Percentiles rank a stretch among this genome's conserved stretches.
phyloP scores from a whole-genome alignment of 1,284 basidiomycete genomes.

The Coriolopsis trogii region DNA sequence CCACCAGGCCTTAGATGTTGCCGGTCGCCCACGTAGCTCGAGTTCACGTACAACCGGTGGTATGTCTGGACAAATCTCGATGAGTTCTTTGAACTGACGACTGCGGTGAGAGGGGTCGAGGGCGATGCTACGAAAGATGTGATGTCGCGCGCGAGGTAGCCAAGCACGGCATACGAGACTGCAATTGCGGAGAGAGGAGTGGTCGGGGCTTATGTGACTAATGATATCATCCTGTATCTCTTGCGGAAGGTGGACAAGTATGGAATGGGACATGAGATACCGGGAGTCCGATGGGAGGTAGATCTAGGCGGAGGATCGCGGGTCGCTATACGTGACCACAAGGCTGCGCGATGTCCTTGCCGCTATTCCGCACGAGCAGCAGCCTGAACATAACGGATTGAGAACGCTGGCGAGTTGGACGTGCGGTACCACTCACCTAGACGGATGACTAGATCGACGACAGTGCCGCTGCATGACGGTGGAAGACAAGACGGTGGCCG shows the following conservation, averaged over 20 bases:
- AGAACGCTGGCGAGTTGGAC: too few relatives aligned
- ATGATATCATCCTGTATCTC: constrained; percentile 39
- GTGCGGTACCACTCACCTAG: too few relatives aligned
- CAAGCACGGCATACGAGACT: constrained; percentile 39
- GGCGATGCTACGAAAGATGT: constrained; percentile 31
- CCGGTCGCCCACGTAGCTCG: constrained; percentile 20
- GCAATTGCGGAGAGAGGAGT: constrained; percentile 31
- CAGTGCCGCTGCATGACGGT: too few relatives aligned
- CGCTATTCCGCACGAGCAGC: too few relatives aligned
- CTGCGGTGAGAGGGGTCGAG: constrained; percentile 22
- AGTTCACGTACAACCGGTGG: constrained; percentile 22
- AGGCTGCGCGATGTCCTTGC: too few relatives aligned
- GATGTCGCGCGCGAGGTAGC: constrained; percentile 36
- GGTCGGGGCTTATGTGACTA: constrained; percentile 33
- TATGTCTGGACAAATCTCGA: constrained; percentile 16
- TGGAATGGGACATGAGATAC: too few relatives aligned
- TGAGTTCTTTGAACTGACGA: constrained; percentile 20
- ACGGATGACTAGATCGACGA: too few relatives aligned
- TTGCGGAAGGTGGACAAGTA: constrained; percentile 23
- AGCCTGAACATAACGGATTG: too few relatives aligned
- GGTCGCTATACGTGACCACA: too few relatives aligned
- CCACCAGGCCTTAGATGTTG: constrained; percentile 13
- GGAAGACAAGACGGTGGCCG: too few relatives aligned
- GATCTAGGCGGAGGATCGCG: too few relatives aligned
- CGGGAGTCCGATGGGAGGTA: too few relatives aligned